Evolutionary conservation across 2,329 filamentous ascomycete species (phyloP).

Genomic region (Colletotrichum somersetense): DNA sequence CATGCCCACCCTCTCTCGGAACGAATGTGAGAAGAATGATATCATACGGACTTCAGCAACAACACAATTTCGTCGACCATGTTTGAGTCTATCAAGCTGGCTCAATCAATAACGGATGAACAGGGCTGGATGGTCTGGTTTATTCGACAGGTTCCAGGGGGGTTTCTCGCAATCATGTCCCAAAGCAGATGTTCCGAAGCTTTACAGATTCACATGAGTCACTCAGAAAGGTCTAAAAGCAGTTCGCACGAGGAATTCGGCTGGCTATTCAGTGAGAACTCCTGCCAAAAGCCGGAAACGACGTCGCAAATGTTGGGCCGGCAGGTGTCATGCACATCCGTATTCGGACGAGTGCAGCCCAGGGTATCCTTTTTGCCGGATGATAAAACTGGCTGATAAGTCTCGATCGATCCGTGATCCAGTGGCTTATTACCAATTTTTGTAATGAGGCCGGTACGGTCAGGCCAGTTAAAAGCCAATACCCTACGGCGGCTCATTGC

Average conservation of each 20-base stretch:
- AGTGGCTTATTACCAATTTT: conserved; percentile 2
- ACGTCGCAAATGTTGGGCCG: conserved; percentile 19
- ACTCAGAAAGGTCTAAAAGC: not conserved
- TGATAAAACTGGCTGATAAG: not conserved
- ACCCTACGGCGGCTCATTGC: conserved; percentile 20
- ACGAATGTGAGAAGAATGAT: conserved; percentile 13
- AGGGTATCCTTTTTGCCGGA: not conserved
- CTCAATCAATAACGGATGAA: conserved; percentile 29
- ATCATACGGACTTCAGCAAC: conserved; percentile 16
- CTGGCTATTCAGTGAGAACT: not conserved
- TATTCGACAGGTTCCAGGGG: not conserved
- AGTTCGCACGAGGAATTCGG: not conserved
- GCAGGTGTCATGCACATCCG: conserved; percentile 25
- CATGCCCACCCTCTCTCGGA: conserved; percentile 4
- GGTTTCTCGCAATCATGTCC: conserved; percentile 17
- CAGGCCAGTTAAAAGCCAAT: not conserved
- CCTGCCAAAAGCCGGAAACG: conserved; percentile 13
- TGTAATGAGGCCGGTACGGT: too few relatives aligned
- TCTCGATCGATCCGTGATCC: not conserved
- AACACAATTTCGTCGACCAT: not conserved
- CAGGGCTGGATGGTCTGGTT: conserved; percentile 11
- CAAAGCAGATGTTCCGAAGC: conserved; percentile 15
- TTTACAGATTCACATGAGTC: not conserved
- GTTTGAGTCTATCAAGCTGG: conserved; percentile 9
- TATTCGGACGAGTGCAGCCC: conserved; percentile 22